Evolutionary conservation across 1,284 basidiomycete species (phyloP), one percentile per base, ranked within the genome.

Genomic region (Neotropicomus parvogracilis): DNA sequence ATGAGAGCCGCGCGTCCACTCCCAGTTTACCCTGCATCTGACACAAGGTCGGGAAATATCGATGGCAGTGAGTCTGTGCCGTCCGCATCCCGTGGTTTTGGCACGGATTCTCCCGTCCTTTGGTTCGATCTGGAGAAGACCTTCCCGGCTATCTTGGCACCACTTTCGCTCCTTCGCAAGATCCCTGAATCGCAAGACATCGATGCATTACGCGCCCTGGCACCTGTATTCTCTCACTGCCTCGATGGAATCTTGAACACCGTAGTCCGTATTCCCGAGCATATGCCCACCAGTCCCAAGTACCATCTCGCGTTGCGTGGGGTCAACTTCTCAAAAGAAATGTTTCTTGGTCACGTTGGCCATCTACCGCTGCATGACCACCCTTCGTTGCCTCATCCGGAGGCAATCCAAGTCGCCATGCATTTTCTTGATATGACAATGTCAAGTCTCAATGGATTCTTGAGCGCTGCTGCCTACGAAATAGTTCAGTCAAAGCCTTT

Each of bases 71-170:
- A 58, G 12, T 46, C 53, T 17, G 50, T 40, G 0, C 43, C 44
- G 1, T 40, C 63, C 6, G 49, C 42, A 1, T 48, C 59, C 7
- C 21, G 24, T 9, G 24, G 47, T 14, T 17, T 46, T 9, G 39
- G 37, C 27, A 20, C 21, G 16, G 29, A 7, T 32, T 6, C 27
- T 26, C 19, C 16, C 12, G 2, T 12, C 32, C 48, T 50, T 27
- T 50, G 32, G 3, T 68, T 69, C 39, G 52, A 69, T 39, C 59
- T 65, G 16, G 57, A 68, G 16, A 59, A 34, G 32, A 49, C 64
- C n/a, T 69, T 68, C 38, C 66, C 66, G 2, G 59, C 64, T 2
- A 66, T 69, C 48, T 36, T 66, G 42, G 40, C 41, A 11, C 59
- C 64, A 4, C 42, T 64, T 19, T 52, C 43, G 2, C 53, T 67